Percentiles rank a stretch among this genome's conserved stretches.
Conservation (phyloP, 305 asterid species). For the Nicotiana rustica region DNA sequence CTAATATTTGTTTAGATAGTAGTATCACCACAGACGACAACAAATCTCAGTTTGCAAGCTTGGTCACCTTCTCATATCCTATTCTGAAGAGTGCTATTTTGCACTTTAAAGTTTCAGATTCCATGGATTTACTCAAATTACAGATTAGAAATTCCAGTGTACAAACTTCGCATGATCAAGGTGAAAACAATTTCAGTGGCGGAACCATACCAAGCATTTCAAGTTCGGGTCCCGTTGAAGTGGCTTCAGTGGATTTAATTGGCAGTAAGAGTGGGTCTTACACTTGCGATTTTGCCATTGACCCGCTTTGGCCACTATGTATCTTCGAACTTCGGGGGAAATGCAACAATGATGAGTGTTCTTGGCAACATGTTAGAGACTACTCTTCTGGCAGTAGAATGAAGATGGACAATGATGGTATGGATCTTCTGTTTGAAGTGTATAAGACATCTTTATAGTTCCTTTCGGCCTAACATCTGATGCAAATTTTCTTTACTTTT, state of each 20-base stretch:
- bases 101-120: conserved; percentile 41
- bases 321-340: conserved; percentile 63
- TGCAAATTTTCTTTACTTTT: not conserved
- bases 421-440: conserved; percentile 30
- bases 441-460: not conserved
- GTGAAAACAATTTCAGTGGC: conserved; percentile 33
- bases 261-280: conserved; percentile 49
- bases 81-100: conserved; percentile 46
- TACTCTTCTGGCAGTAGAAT: conserved; percentile 37
- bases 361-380: conserved; percentile 57
- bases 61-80: conserved; percentile 41
- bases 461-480: conserved; percentile 3
- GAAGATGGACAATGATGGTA: conserved; percentile 41
- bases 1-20: conserved; percentile 34
- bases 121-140: conserved; percentile 36
- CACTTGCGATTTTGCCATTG: conserved; percentile 48
- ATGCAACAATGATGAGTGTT: conserved; percentile 61
- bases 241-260: conserved; percentile 35
- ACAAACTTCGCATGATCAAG: conserved; percentile 36
- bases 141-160: conserved; percentile 39
- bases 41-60: conserved; percentile 40
- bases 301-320: conserved; percentile 63
- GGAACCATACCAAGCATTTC: conserved; percentile 23
- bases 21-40: conserved; percentile 34
- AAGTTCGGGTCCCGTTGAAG: conserved; percentile 34